These are phyloP conservation scores for Candida piceae DNA, from an alignment of 805 yeast species.

Conservation along the genomic window DNA sequence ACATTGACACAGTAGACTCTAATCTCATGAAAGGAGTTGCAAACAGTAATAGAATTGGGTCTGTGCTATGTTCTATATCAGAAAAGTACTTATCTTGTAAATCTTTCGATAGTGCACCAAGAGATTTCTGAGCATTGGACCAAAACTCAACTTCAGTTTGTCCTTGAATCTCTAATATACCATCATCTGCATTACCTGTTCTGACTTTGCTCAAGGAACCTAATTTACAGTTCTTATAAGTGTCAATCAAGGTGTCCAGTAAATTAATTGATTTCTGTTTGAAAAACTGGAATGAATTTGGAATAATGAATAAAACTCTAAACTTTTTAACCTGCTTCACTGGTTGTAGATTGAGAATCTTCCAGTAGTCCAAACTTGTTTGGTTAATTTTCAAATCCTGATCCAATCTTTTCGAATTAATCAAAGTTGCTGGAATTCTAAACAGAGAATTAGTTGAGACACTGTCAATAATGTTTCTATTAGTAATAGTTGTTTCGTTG, in stretches of 20 bases:
- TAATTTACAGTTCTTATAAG: conserved; percentile 44
- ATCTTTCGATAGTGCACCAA: conserved; percentile 8
- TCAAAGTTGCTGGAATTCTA: conserved; percentile 30
- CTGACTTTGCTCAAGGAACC: conserved; percentile 32
- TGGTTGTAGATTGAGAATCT: conserved; percentile 52
- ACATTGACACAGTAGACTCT: conserved; percentile 41
- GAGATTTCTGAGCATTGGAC: conserved; percentile 20
- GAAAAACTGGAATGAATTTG: conserved; percentile 22
- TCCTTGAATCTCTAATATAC: conserved; percentile 20
- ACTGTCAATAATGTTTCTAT: conserved; percentile 9
- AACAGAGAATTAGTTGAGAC: conserved; percentile 26
- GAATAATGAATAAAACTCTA: conserved; percentile 42
- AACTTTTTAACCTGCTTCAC: conserved; percentile 44
- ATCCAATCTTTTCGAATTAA: conserved; percentile 33
- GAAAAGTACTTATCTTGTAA: conserved; percentile 11
- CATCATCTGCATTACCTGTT: conserved; percentile 7
- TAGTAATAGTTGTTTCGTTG: conserved; percentile 1
- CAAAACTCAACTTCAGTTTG: conserved; percentile 20
- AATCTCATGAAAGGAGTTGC: conserved; percentile 39
- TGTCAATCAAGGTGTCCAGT: conserved; percentile 35
- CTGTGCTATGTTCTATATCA: conserved; percentile 1
- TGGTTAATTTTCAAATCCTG: conserved; percentile 42
- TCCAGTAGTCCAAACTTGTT: conserved; percentile 51
- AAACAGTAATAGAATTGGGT: conserved; percentile 47
- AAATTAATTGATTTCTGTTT: conserved; percentile 31